phyloP scores from a whole-genome alignment of 2,329 filamentous ascomycete genomes.

The Ophiostoma pallidulum region DNA sequence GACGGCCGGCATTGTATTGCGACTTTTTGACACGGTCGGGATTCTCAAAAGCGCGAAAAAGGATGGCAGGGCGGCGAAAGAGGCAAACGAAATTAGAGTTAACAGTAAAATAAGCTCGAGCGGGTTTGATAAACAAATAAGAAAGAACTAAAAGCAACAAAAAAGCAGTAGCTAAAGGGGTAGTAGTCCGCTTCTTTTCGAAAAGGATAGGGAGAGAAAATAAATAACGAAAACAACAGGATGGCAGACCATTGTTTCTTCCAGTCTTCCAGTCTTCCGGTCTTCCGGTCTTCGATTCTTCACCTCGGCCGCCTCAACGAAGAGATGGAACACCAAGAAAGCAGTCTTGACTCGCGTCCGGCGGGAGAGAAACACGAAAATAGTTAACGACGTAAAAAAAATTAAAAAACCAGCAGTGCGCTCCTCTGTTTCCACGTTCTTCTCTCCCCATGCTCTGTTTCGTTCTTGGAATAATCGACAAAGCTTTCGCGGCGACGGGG shows the following conservation, averaged over 20 bases:
- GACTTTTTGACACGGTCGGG: no score
- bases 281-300: background rate
- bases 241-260: background rate
- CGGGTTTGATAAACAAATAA: constrained; percentile 1
- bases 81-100: constrained; percentile 3
- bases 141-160: constrained; percentile 9
- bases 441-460: background rate
- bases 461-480: background rate
- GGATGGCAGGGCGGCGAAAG: background rate
- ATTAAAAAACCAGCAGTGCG: background rate
- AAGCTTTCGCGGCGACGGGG: no score
- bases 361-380: background rate
- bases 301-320: background rate
- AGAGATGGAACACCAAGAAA: background rate
- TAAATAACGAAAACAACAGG: background rate
- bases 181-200: constrained; percentile 10
- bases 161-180: constrained; percentile 6
- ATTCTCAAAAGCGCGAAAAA: constrained; percentile 1
- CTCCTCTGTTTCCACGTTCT: background rate
- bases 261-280: background rate
- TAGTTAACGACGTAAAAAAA: background rate
- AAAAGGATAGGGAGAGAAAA: constrained; percentile 1
- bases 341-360: background rate
- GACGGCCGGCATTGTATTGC: no score
- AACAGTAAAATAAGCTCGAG: constrained; percentile 3